Evolutionary conservation across 345 rosid genomes (phyloP), one percentile per base, ranked within the genome.

Genomic region (Lagerstroemia speciosa): DNA sequence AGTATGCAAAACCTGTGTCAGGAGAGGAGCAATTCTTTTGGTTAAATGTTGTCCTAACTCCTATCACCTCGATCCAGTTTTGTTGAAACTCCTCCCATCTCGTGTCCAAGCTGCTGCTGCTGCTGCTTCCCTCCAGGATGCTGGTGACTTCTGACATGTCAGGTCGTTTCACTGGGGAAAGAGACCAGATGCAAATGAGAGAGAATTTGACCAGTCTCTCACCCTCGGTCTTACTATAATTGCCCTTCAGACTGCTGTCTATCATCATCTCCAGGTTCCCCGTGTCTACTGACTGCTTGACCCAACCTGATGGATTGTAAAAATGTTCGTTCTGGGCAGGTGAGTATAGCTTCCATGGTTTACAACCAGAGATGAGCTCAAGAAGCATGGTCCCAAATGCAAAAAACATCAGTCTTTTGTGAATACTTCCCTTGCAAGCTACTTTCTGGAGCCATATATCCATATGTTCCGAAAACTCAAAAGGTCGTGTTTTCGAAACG

Each of bases 361-460:
- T 3, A 40, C 63, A 60, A 12, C 72, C 67, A 32, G 66, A 33
- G 12, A 62, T n/a, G 8, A 70, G 16, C 33, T 31, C 37, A 61
- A 45, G 40, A 70, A 70, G 34, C 60, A 27, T 8, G 7, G 1
- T 66, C 17, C 43, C 43, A 14, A 10, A 68, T 55, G 34, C 41
- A n/a, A n/a, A 70, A 70, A 34, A 63, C 68, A 34, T 70, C 73
- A 34, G 12, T 46, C 62, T 70, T 70, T 6, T 8, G n/a, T 14
- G 73, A 62, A 27, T 15, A 70, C 26, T 32, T 8, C 31, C 67
- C 67, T 1, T 6, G 0, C 5, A 12, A 1, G 6, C 2, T 0
- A 31, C 8, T 58, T 48, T 40, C 72, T 8, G 19, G 73, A 43
- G 60, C 43, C 2, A 33, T n/a, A n/a, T 32, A 62, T 14, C 62